These are phyloP conservation scores for Alternaria dauci DNA, from an alignment of 2,329 filamentous ascomycete genomes.

Conservation along the genomic window DNA sequence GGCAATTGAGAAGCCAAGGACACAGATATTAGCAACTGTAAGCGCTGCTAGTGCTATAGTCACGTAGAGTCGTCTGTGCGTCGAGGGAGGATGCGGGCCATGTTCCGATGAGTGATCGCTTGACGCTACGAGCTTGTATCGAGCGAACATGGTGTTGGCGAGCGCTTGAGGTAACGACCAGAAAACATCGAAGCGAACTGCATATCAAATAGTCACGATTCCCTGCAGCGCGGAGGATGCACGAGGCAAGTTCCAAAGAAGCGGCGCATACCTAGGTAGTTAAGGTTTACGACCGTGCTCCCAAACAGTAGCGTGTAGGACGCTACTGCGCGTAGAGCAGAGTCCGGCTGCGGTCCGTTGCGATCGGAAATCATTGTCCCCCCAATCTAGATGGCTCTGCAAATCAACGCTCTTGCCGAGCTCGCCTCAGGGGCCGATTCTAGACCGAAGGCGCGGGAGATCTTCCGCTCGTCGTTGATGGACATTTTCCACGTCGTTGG, in stretches of 20 bases:
- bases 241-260: conserved; percentile 3
- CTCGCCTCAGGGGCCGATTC: neutral
- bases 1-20: conserved; percentile 2
- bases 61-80: conserved; percentile 4
- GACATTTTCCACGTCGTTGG: neutral
- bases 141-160: conserved; percentile 7
- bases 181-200: neutral
- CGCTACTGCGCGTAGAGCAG: neutral
- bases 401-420: conserved; percentile 1
- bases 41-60: conserved; percentile 2
- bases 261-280: conserved; percentile 6
- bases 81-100: neutral
- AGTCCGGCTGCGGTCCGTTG: neutral
- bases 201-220: conserved; percentile 7
- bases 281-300: conserved; percentile 3
- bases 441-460: neutral
- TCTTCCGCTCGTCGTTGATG: neutral
- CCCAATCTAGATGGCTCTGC: neutral
- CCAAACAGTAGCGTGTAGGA: neutral
- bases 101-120: neutral
- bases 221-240: neutral
- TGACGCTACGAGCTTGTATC: conserved; percentile 6
- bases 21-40: conserved; percentile 5
- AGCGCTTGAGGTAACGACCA: neutral
- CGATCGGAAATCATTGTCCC: neutral